Percentiles rank a stretch among this genome's conserved stretches.
Conservation (phyloP, 169 alveolate genomes). For the Perkinsus marinus region DNA sequence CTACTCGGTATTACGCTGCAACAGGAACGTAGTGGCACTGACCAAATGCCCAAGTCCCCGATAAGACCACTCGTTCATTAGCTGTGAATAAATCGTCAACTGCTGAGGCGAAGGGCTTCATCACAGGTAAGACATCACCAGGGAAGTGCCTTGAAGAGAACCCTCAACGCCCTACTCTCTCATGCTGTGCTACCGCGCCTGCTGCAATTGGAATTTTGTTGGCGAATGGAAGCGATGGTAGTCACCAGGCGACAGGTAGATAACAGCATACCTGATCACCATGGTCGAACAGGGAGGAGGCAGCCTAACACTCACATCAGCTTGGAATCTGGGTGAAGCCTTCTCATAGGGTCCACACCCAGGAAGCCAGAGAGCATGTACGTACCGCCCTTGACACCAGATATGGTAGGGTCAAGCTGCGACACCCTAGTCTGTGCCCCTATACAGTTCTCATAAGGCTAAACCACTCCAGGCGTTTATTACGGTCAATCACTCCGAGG, state of each 20-base stretch:
- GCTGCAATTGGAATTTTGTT: constrained; percentile 28
- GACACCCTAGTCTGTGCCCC: background rate
- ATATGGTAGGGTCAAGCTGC: background rate
- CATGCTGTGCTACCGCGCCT: background rate
- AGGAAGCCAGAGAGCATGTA: background rate
- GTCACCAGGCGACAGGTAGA: constrained; percentile 66
- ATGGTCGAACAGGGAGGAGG: background rate
- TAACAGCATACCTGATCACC: background rate
- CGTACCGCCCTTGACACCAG: background rate
- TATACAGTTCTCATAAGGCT: background rate
- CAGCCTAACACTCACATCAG: background rate
- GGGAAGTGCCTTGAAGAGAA: constrained; percentile 44
- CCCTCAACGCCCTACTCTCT: background rate
- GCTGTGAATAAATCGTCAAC: constrained; percentile 46
- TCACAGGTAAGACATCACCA: constrained; percentile 45
- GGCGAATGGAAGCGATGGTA: constrained; percentile 71
- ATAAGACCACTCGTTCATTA: constrained; percentile 61
- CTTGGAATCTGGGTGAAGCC: background rate
- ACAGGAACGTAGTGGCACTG: constrained; percentile 44
- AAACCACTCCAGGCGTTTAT: background rate
- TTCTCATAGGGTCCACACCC: background rate
- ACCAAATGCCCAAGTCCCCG: constrained; percentile 59
- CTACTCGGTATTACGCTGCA: constrained; percentile 58
- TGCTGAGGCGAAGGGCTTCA: constrained; percentile 25
- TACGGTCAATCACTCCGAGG: background rate